These are phyloP conservation scores for Ceratocystis eucalypticola DNA, from an alignment of 2,329 filamentous ascomycete genomes.

Conservation along the genomic window DNA sequence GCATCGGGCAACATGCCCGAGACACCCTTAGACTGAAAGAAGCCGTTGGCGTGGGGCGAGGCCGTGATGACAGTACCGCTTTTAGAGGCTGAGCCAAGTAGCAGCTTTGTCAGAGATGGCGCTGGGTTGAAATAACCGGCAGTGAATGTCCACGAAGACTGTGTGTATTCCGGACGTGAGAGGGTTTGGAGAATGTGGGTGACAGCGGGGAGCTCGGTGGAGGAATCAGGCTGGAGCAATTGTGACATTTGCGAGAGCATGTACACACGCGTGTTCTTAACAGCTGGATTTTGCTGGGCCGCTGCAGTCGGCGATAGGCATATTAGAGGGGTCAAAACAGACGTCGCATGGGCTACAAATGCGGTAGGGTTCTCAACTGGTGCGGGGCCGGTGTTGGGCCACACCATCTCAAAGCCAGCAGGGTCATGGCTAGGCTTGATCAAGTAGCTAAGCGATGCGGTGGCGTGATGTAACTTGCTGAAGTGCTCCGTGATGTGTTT, in stretches of 20 bases:
- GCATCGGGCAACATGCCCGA: slow-evolving; percentile 83
- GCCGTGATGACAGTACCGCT: slow-evolving; percentile 80
- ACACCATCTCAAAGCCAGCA: slow-evolving; percentile 49
- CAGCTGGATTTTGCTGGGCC: slow-evolving; percentile 20
- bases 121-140: slow-evolving; percentile 98
- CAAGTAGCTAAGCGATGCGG: slow-evolving; percentile 69
- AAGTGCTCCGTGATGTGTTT: slow-evolving; percentile 73
- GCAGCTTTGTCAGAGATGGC: slow-evolving; percentile 62
- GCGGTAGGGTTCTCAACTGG: slow-evolving; percentile 56
- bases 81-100: slow-evolving; percentile 57
- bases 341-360: slow-evolving; percentile 58
- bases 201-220: slow-evolving; percentile 77
- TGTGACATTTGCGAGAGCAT: slow-evolving; percentile 80
- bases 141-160: slow-evolving; percentile 85
- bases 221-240: slow-evolving; percentile 62
- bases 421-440: slow-evolving; percentile 47
- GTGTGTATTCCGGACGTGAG: slow-evolving; percentile 46
- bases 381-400: slow-evolving; percentile 71
- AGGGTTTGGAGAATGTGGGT: slow-evolving; percentile 60
- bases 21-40: slow-evolving; percentile 76
- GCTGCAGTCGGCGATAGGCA: slow-evolving; percentile 26
- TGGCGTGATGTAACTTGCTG: slow-evolving; percentile 57
- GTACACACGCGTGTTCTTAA: slow-evolving; percentile 59
- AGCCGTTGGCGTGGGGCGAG: slow-evolving; percentile 86
- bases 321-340: slow-evolving; percentile 53